Conservation (phyloP, 169 alveolate species). For the Perkinsus chesapeaki region DNA sequence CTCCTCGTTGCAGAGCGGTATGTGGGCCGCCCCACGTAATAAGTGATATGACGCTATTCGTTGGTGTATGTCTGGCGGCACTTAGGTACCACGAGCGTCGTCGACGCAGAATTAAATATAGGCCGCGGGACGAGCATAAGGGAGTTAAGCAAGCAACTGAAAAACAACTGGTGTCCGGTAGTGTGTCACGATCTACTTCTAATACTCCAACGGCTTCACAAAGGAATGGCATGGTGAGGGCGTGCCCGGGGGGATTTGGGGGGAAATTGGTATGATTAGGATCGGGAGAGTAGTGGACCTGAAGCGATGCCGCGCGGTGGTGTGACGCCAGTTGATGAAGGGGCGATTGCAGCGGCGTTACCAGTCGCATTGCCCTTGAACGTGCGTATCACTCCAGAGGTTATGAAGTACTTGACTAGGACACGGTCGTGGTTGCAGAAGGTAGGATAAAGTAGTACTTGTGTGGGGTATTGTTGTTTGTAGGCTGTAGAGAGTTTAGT, state of each 20-base stretch:
- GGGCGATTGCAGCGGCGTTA: neutral
- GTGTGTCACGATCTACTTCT: neutral
- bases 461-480: neutral
- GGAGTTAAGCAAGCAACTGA: neutral
- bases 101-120: neutral
- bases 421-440: neutral
- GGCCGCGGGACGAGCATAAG: neutral
- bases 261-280: neutral
- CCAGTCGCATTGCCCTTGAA: neutral
- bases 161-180: neutral
- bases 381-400: neutral
- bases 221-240: neutral
- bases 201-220: neutral
- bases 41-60: neutral
- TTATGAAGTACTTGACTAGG: neutral
- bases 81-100: neutral
- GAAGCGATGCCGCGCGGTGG: neutral
- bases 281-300: neutral
- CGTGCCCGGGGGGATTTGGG: neutral
- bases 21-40: neutral
- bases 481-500: neutral
- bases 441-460: neutral
- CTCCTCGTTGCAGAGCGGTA: neutral
- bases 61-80: neutral
- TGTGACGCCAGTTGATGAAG: neutral